A percentile compares a stretch with the other conserved stretches of the same genome.
These are phyloP conservation scores for Phellinidium pouzarii DNA, from an alignment of 1,284 basidiomycete genomes.

Conservation along the genomic window DNA sequence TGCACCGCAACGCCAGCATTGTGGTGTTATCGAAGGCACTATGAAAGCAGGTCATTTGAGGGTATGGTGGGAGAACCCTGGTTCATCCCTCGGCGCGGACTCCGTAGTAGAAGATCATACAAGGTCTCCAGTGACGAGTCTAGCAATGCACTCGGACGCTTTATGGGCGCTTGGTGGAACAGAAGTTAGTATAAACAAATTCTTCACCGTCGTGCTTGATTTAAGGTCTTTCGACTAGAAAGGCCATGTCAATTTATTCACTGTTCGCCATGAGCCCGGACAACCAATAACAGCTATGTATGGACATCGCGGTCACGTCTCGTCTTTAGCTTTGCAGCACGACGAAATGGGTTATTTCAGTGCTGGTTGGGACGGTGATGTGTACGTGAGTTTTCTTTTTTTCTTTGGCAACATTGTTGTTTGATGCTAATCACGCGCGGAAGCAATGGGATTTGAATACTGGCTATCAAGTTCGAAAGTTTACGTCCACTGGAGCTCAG, in stretches of 20 bases:
- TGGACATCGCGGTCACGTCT: conserved; percentile 77
- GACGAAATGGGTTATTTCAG: conserved; percentile 84
- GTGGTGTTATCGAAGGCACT: conserved; percentile 85
- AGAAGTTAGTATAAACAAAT: conserved; percentile 46
- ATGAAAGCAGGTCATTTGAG: conserved; percentile 85
- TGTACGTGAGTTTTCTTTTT: conserved; percentile 56
- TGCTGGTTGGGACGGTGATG: conserved; percentile 92
- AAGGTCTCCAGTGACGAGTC: conserved; percentile 76
- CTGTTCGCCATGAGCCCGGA: conserved; percentile 89
- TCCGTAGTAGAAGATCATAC: conserved; percentile 39
- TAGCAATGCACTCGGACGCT: conserved; percentile 85
- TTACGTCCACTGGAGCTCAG: conserved; percentile 81
- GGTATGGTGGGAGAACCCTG: conserved; percentile 86
- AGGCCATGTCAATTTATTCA: conserved; percentile 87
- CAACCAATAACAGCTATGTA: conserved; percentile 67
- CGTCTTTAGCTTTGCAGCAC: conserved; percentile 74
- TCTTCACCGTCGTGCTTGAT: conserved; percentile 12
- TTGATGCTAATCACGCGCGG: neutral
- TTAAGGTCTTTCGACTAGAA: conserved; percentile 37
- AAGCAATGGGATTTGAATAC: conserved; percentile 99
- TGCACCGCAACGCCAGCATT: conserved; percentile 84
- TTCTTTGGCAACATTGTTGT: conserved; percentile 11
- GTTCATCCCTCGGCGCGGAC: conserved; percentile 27
- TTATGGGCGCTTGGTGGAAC: conserved; percentile 86
- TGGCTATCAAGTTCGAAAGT: conserved; percentile 74